phyloP scores from a whole-genome alignment of 495 filamentous ascomycete species.

The Tuber aestivum region DNA sequence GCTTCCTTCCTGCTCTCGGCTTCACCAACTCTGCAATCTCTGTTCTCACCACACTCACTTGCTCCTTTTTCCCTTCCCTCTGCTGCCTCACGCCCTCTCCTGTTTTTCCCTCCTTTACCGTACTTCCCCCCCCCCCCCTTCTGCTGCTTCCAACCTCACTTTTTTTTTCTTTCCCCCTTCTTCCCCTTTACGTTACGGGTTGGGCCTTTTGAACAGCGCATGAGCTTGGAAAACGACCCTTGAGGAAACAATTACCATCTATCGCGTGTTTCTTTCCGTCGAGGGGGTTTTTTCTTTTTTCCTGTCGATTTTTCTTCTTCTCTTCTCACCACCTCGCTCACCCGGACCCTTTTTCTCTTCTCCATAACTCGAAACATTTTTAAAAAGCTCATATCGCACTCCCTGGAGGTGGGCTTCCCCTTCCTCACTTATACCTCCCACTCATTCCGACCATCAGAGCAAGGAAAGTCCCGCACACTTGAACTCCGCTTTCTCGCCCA shows the following conservation, averaged over 20 bases:
- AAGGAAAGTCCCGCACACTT: slow-evolving; percentile 23
- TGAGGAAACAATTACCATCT: slow-evolving; percentile 21
- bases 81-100: not conserved
- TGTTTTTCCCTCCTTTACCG: not conserved
- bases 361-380: slow-evolving; percentile 8
- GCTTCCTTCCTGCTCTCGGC: not conserved
- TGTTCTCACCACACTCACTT: not conserved
- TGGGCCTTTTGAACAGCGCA: not conserved
- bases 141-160: not conserved
- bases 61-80: not conserved
- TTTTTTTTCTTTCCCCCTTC: not conserved
- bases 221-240: not conserved
- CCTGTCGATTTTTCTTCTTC: slow-evolving; percentile 22
- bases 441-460: slow-evolving; percentile 21
- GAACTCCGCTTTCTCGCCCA: slow-evolving; percentile 29
- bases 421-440: slow-evolving; percentile 9
- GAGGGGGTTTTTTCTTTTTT: slow-evolving; percentile 15
- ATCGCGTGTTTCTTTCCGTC: slow-evolving; percentile 5
- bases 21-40: not conserved
- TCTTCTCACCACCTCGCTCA: slow-evolving; percentile 10
- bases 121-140: no score
- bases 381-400: not conserved
- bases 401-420: slow-evolving; percentile 7
- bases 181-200: not conserved
- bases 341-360: slow-evolving; percentile 21